Evolutionary conservation across 257 asterid species (phyloP).

Genomic region (Gentiana dahurica): DNA sequence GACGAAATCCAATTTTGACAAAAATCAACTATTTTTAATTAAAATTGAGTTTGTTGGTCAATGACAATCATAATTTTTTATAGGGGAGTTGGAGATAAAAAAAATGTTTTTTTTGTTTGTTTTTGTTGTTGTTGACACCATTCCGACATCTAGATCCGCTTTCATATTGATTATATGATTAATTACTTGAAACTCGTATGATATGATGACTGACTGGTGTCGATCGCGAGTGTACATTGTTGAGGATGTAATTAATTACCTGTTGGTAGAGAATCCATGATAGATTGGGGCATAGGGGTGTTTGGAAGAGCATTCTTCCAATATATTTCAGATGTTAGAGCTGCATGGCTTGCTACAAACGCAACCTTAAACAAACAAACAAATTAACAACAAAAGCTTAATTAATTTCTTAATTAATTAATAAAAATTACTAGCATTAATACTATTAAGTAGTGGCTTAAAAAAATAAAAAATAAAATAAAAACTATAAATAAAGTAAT

Average conservation of each 20-base stretch:
- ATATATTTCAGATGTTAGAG: conserved; percentile 8
- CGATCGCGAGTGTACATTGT: neutral
- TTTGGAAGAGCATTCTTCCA: conserved; percentile 14
- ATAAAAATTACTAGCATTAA: neutral
- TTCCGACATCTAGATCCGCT: too few species aligned
- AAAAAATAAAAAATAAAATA: too few species aligned
- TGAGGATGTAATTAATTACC: conserved; percentile 4
- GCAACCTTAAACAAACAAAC: conserved; percentile 1
- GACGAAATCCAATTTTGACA: too few species aligned
- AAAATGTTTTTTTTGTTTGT: too few species aligned
- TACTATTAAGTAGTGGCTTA: too few species aligned
- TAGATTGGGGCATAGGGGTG: conserved; percentile 12
- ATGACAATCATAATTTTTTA: too few species aligned
- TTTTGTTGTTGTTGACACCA: too few species aligned
- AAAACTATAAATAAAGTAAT: neutral
- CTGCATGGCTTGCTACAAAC: conserved; percentile 15
- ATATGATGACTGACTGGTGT: neutral
- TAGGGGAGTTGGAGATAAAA: too few species aligned
- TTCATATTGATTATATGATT: too few species aligned
- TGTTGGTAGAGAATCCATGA: conserved; percentile 9
- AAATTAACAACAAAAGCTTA: too few species aligned
- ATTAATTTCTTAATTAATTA: neutral
- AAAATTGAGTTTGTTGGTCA: too few species aligned
- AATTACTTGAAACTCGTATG: neutral
- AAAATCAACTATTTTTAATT: too few species aligned